Base-by-base conservation (phyloP, 345 rosid species). In the Eucalyptus pauciflora region DNA sequence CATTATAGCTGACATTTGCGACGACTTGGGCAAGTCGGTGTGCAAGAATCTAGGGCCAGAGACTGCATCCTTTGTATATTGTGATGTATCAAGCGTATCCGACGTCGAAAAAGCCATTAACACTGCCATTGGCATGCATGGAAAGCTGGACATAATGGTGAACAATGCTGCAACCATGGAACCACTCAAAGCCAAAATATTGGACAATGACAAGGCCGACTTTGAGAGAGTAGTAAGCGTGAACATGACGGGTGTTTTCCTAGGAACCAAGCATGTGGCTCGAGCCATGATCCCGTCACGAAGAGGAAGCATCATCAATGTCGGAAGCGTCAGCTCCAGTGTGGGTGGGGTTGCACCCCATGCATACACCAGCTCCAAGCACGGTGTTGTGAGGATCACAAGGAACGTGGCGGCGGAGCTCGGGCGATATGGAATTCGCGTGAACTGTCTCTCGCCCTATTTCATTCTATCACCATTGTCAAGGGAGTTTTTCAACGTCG, bases 251-350 rank as follows among this genome's bases (percentile, higher is more conserved):
- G 50, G 50, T 43, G 51, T 58, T 4, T 92, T 89, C 62, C 18
- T 91, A 15, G 91, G 93, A 14, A 71, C 90, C 12, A 92, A 92
- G 43, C 91, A 92, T 48, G 91, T 91, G 5, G 91, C 91, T 20
- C 76, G 87, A 16, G 92, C 88, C 50, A 92, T 90, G 93, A 87
- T 81, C 33, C 49, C 10, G 13, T 67, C 79, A 8, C 91, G 85
- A 3, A 52, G 85, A 5, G 90, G 90, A 29, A 87, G 89, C 81
- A 87, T 88, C 46, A 41, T 90, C 24, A 51, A 54, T 14, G 33
- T 56, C 8, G 89, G 89, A 15, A 88, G 90, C 81, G 85, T 83
- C n/a, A 12, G 50, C 41, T 90, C 90, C 7, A 51, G 29, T 9
- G 87, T 88, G 9, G 88, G 91, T 13, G 90, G 89, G 17, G 85